Percentiles rank a stretch among this genome's conserved stretches.
Conservation (phyloP, 108 stramenopile species). For the Nitzschia inconspicua region DNA sequence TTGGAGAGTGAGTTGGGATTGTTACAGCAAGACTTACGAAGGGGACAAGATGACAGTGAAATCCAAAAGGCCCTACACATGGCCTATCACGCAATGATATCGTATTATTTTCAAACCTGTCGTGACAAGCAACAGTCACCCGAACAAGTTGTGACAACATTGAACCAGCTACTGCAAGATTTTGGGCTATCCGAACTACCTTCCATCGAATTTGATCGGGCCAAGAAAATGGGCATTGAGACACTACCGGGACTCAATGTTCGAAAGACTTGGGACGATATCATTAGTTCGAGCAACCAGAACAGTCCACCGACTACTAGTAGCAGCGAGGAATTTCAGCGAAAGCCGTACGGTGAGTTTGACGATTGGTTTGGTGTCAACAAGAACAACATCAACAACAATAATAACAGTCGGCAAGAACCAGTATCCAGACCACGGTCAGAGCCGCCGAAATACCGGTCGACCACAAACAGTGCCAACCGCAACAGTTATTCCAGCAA, state of each 20-base stretch:
- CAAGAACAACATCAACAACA: neutral
- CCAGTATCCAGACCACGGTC: neutral
- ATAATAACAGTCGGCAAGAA: neutral
- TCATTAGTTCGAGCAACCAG: neutral
- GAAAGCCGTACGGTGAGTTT: conserved; percentile 24
- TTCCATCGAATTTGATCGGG: conserved; percentile 19
- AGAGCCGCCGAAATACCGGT: no score
- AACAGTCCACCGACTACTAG: neutral
- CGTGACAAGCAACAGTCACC: neutral
- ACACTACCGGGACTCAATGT: conserved; percentile 22
- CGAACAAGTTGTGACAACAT: neutral
- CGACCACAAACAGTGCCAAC: no score
- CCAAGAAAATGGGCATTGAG: conserved; percentile 23
- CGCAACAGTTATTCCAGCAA: no score
- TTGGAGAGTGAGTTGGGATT: conserved; percentile 28
- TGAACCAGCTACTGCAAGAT: conserved; percentile 18
- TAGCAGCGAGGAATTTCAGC: neutral
- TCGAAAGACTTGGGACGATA: conserved; percentile 22
- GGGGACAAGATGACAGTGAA: conserved; percentile 7
- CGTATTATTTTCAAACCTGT: conserved; percentile 26
- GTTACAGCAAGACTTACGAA: conserved; percentile 11
- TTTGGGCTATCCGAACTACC: conserved; percentile 30
- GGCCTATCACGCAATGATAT: conserved; percentile 30
- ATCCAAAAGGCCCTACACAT: conserved; percentile 16
- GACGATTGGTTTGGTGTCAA: conserved; percentile 20